phyloP scores from a whole-genome alignment of 2,329 filamentous ascomycete genomes.

The Alternaria gansuensis region DNA sequence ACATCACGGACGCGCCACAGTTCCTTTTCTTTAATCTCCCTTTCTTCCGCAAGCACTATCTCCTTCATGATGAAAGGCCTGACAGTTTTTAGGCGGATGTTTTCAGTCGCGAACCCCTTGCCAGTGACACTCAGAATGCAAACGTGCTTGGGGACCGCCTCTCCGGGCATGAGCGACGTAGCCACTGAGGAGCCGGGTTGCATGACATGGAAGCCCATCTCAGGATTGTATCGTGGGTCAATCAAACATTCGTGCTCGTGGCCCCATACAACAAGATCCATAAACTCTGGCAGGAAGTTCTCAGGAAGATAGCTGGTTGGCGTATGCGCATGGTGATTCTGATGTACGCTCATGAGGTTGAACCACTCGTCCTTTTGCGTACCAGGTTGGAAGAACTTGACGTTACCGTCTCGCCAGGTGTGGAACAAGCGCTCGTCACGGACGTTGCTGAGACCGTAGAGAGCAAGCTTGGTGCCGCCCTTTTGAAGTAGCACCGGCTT shows the following conservation, averaged over 20 bases:
- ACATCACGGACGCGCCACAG: conserved; percentile 83
- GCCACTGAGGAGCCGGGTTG: conserved; percentile 96
- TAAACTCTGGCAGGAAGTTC: conserved; percentile 87
- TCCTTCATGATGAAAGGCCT: conserved; percentile 90
- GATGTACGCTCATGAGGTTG: conserved; percentile 92
- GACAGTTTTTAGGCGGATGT: conserved; percentile 85
- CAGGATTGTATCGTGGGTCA: conserved; percentile 80
- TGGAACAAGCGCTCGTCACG: conserved; percentile 93
- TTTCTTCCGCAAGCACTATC: conserved; percentile 77
- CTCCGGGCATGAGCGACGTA: conserved; percentile 87
- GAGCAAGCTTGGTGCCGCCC: conserved; percentile 86
- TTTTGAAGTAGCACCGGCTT: conserved; percentile 95
- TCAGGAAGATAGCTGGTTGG: conserved; percentile 95
- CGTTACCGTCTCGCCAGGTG: conserved; percentile 90
- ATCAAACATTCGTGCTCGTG: conserved; percentile 98
- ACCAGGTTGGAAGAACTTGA: conserved; percentile 89
- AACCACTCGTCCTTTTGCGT: conserved; percentile 90
- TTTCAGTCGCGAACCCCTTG: conserved; percentile 79
- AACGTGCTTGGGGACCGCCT: conserved; percentile 90
- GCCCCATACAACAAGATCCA: conserved; percentile 94
- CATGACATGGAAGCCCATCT: conserved; percentile 94
- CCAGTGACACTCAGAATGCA: conserved; percentile 85
- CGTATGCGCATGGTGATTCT: conserved; percentile 93
- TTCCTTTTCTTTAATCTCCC: conserved; percentile 76
- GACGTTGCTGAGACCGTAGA: conserved; percentile 96